Evolutionary conservation across 2,329 filamentous ascomycete genomes (phyloP), one percentile per base, ranked within the genome.

Genomic region (Fusarium agapanthi): DNA sequence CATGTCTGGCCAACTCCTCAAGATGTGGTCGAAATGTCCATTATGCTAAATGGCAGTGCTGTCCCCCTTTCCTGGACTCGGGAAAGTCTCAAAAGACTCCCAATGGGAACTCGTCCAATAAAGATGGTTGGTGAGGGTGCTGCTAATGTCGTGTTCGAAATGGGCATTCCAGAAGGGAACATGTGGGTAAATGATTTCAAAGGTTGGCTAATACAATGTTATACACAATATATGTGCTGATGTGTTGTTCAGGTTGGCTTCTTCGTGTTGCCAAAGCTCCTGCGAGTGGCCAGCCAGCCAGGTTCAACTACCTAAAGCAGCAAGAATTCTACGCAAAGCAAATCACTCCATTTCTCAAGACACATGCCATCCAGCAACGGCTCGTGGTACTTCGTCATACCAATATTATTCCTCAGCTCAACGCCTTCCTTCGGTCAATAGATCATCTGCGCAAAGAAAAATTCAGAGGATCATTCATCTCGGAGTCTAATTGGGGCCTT

Each of bases 121-220:
- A 79, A 80, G 58, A 83, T 89, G 64, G 81, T 90, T 28, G 88
- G 86, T 32, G 93, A 96, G 80, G 93, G 93, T 30, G 91, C 92
- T 30, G 93, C 93, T 59, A 95, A 96, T 80, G 87, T 92, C 57
- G 91, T 95, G 70, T 95, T 93, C 77, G 87, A 87, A 73, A 86
- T 93, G 62, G 82, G 84, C 50, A 67, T 85, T 26, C 81, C 83
- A 9, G 76, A 81, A 64, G 75, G 76, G 63, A 73, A 80, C 59
- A 69, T 78, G 41, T 71, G 80, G 45, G 75, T 75, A 47, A 71
- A 75, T 11, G 74, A 78, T 67, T 81, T 81, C 73, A 81, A 76
- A 77, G 82, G 79, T 85, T 80, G 67, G 78, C 73, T 28, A 56
- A 6, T 35, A 73, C 59, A 13, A 47, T 37, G 26, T 24, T 20